Evolutionary conservation across 73 alveolate genomes (phyloP), one percentile per base, ranked within the genome.

Genomic region (Stentor roeselii): DNA sequence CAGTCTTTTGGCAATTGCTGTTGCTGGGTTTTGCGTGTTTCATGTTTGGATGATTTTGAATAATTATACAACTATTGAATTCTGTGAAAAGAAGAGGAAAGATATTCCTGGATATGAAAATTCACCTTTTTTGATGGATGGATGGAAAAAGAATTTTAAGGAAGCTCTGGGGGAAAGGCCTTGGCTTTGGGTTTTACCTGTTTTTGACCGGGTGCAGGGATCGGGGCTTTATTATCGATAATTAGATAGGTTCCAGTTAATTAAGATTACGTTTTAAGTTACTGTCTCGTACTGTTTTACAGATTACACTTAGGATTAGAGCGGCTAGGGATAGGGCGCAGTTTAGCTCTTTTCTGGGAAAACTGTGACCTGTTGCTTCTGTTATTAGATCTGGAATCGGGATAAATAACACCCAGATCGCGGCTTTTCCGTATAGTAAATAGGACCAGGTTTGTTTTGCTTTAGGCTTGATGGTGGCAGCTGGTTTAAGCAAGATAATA

Each of bases 21-120:
- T 87, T 34, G 34, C 92, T 2, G 89, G 85, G 37, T 87, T 87
- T 84, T 83, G 82, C 83, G n/a, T 41, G 35, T 87, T 87, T 86
- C 92, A 87, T 42, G 14, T 82, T 15, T 87, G 76, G 67, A 77
- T 87, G 36, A 59, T 87, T 2, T 35, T 27, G 3, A 83, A 60
- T 36, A 60, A 60, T 31, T 87, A 60, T 59, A 87, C 92, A 3
- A 87, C 92, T 2, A 87, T 87, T 35, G 92, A 87, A 61, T 87
- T 78, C 83, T 87, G 92, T 42, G 92, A 87, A 59, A 87, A 87
- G 82, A 75, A 75, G 84, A 34, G 84, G 38, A 39, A 75, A 15
- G n/a, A 58, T 58, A 58, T 14, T 58, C n/a, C 74, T 58, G n/a
- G n/a, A n/a, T n/a, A n/a, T n/a, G n/a, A n/a, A n/a, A n/a, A n/a